Base-by-base conservation (phyloP, 1,139 yeast genomes). In the Saccharomycopsis hybrid region DNA sequence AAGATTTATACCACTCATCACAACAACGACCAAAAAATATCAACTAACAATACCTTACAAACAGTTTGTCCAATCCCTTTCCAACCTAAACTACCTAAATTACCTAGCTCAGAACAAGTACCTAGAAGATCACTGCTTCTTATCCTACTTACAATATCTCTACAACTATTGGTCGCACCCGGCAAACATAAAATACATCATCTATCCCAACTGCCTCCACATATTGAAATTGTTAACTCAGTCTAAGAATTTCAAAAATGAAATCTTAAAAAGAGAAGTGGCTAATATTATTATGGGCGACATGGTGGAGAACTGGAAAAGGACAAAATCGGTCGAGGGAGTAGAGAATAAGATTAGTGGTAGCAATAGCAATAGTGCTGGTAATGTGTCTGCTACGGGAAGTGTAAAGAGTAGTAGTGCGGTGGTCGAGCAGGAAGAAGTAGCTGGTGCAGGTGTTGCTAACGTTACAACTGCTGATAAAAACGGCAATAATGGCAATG, bases 21-120 rank as follows among this genome's bases (percentile, higher is more conserved):
- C n/a, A n/a, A n/a, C n/a, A n/a, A n/a, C n/a, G n/a, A n/a, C n/a
- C 11, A 29, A 36, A 25, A 36, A 36, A 4, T 29, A 3, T 24
- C 11, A 30, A 32, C 37, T 41, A n/a, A 27, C 37, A 13, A 9
- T 5, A 3, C 11, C 36, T 27, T 50, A 27, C 30, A 28, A 18
- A 41, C 49, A 72, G 73, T 86, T 85, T 64, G 87, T 85, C 4
- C 95, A 85, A 64, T 80, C 90, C n/a, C 70, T 85, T 46, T 79
- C 90, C 24, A 86, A 85, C 62, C 81, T 87, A 42, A 89, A 80
- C 63, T 85, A 86, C 59, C 69, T 86, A 53, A 80, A 82, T 59
- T 84, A 77, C 59, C 68, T 85, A 43, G 94, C 94, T 0, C 94
- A 85, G 63, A 81, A 78, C 57, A 82, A 81, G 54, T 80, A 79